A percentile compares a stretch with the other conserved stretches of the same genome.
Conservation (phyloP, 306 rosid genomes). For the Ammopiptanthus mongolicus region DNA sequence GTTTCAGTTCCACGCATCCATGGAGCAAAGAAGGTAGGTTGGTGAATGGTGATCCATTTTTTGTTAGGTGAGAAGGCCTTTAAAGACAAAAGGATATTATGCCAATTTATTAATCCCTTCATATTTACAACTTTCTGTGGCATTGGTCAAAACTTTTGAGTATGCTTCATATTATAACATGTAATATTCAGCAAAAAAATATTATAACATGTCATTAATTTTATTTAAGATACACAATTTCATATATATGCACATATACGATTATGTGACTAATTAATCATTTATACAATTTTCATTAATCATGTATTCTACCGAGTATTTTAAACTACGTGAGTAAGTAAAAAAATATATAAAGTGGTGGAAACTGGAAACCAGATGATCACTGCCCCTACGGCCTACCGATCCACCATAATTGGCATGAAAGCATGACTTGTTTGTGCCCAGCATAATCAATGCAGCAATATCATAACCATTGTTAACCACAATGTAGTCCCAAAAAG, state of each 20-base stretch:
- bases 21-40: conserved; percentile 28
- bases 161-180: background rate
- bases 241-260: background rate
- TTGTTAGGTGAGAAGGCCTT: conserved; percentile 35
- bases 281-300: background rate
- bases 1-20: conserved; percentile 39
- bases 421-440: background rate
- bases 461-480: background rate
- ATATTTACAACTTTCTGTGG: background rate
- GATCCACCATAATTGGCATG: background rate
- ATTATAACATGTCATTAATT: background rate
- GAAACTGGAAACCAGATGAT: conserved; percentile 15
- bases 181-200: no score
- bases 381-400: background rate
- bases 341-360: background rate
- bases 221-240: background rate
- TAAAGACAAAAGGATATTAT: conserved; percentile 26
- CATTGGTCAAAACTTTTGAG: background rate
- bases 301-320: background rate
- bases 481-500: background rate
- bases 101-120: conserved; percentile 19
- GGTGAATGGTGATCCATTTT: conserved; percentile 28
- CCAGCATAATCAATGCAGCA: conserved; percentile 8
- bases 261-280: background rate
- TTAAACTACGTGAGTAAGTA: background rate